Conservation (phyloP, 345 rosid genomes). For the Alliaria petiolata region DNA sequence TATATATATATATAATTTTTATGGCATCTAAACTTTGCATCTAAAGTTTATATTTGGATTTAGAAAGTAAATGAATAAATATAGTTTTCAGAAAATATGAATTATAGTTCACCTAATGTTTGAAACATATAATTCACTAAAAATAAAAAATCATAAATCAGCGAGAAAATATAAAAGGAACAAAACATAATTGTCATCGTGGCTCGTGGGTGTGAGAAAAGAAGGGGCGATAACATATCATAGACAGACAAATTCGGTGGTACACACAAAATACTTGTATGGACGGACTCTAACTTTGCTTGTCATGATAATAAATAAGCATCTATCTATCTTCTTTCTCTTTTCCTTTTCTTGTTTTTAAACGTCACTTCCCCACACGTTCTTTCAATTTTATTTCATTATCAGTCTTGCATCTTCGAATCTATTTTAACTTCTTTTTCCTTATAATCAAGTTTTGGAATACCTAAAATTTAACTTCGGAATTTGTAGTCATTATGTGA, state of each 20-base stretch:
- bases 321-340: constrained; percentile 29
- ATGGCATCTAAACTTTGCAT: too few relatives aligned
- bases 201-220: constrained; percentile 11
- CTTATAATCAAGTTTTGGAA: too few relatives aligned
- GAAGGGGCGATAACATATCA: constrained; percentile 26
- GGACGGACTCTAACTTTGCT: constrained; percentile 30
- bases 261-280: constrained; percentile 30
- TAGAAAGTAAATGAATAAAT: too few relatives aligned
- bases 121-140: neutral
- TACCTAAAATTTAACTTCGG: too few relatives aligned
- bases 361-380: constrained; percentile 37
- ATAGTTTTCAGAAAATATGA: neutral
- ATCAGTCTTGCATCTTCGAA: constrained; percentile 34
- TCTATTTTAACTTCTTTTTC: constrained; percentile 3
- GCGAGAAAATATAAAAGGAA: constrained; percentile 3
- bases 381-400: constrained; percentile 16
- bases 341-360: constrained; percentile 11
- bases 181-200: constrained; percentile 25
- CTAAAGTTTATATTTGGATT: too few relatives aligned
- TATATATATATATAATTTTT: too few relatives aligned
- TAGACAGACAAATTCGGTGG: constrained; percentile 38
- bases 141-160: neutral
- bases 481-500: too few relatives aligned
- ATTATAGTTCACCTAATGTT: neutral
- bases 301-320: constrained; percentile 27